Evolutionary conservation across 495 filamentous ascomycete species (phyloP).

Genomic region (Parathielavia appendiculata): DNA sequence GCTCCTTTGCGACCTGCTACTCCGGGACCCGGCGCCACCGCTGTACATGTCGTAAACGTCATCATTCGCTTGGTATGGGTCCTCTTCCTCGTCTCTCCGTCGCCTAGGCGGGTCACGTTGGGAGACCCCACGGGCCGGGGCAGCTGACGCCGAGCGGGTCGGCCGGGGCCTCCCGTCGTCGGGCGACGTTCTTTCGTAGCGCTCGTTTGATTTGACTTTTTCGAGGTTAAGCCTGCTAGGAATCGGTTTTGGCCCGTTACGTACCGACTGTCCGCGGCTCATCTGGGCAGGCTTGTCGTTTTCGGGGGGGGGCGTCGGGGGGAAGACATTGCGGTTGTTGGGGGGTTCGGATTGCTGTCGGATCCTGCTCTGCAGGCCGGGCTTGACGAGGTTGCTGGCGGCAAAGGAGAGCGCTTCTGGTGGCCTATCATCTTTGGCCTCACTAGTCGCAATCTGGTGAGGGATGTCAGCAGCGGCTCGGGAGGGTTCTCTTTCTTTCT

Average conservation of each 20-base stretch:
- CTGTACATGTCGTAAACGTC: constrained; percentile 69
- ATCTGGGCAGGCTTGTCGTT: constrained; percentile 53
- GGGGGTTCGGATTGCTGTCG: constrained; percentile 83
- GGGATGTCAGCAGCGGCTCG: constrained; percentile 22
- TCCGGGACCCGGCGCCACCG: constrained; percentile 34
- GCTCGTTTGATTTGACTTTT: constrained; percentile 39
- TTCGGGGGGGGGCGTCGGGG: constrained; percentile 93
- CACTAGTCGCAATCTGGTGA: constrained; percentile 18
- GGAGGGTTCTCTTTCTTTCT: not conserved
- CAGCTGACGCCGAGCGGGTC: constrained; percentile 35
- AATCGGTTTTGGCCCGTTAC: constrained; percentile 50
- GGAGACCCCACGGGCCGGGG: constrained; percentile 47
- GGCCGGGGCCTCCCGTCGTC: constrained; percentile 38
- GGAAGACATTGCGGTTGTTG: constrained; percentile 76
- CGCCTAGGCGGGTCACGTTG: constrained; percentile 32
- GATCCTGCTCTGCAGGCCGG: constrained; percentile 63
- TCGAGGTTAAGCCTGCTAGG: constrained; percentile 53
- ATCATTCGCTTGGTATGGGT: constrained; percentile 50
- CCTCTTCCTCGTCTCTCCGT: constrained; percentile 51
- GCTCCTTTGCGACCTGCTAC: constrained; percentile 31
- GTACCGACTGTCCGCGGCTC: constrained; percentile 50
- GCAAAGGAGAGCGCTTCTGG: constrained; percentile 80
- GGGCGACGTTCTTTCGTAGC: constrained; percentile 48
- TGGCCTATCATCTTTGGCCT: constrained; percentile 64
- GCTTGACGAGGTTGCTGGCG: constrained; percentile 84